These are phyloP conservation scores for Lactifluus piperatus DNA, from an alignment of 768 basidiomycete species.

Conservation along the genomic window DNA sequence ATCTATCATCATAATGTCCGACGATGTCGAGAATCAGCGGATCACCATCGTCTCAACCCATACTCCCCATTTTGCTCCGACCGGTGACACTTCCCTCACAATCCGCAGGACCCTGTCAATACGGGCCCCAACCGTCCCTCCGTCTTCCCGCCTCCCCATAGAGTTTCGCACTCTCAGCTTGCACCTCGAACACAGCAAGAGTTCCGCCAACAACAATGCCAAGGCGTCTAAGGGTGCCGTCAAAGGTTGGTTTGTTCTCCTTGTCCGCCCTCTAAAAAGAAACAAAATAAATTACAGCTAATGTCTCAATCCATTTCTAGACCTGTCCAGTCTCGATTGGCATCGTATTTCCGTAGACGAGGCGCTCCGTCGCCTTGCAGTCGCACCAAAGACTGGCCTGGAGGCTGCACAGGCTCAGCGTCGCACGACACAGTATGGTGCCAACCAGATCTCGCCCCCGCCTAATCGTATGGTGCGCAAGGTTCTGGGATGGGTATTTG, in stretches of 20 bases:
- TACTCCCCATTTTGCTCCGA: background rate
- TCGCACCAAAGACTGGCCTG: conserved; percentile 39
- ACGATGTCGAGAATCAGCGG: conserved; percentile 8
- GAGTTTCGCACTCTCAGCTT: conserved; percentile 20
- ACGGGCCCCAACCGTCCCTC: background rate
- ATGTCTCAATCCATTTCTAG: background rate
- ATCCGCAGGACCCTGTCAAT: conserved; percentile 6
- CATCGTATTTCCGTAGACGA: conserved; percentile 13
- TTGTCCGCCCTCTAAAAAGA: background rate
- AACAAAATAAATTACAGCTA: too few relatives aligned
- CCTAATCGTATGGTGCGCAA: conserved; percentile 37
- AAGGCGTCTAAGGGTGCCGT: background rate
- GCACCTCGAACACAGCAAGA: conserved; percentile 1
- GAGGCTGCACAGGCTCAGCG: conserved; percentile 41
- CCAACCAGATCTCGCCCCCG: conserved; percentile 44
- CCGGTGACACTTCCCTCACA: background rate
- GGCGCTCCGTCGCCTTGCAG: conserved; percentile 26
- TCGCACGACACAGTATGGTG: conserved; percentile 36
- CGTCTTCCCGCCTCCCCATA: conserved; percentile 14
- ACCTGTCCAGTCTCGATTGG: conserved; percentile 16
- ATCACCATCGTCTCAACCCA: background rate
- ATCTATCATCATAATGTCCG: background rate
- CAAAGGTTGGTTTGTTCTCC: conserved; percentile 5
- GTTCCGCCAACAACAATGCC: background rate
- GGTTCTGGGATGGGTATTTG: conserved; percentile 43